Evolutionary conservation across 2,329 filamentous ascomycete genomes (phyloP).

Genomic region (Exserohilum turcica): DNA sequence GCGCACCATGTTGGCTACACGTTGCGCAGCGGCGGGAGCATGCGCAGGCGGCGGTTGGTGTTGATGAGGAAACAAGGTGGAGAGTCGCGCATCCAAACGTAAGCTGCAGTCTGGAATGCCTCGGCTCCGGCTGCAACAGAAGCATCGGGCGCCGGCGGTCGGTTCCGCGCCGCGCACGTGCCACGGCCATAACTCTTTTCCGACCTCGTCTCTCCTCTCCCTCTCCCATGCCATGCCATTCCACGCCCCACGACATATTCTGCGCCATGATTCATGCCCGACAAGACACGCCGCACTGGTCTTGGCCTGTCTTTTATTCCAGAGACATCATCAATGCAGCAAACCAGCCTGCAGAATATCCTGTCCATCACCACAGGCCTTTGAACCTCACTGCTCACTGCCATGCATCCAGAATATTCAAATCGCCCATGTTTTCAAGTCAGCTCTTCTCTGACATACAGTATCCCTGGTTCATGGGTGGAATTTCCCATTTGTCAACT

Average conservation of each 20-base stretch:
- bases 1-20: slow-evolving; percentile 74
- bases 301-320: background rate
- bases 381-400: too few species aligned
- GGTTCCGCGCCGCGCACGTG: slow-evolving; percentile 19
- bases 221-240: slow-evolving; percentile 5
- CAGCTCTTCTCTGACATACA: too few species aligned
- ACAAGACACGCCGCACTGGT: background rate
- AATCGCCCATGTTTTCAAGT: too few species aligned
- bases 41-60: slow-evolving; percentile 13
- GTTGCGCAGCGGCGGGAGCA: slow-evolving; percentile 22
- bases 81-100: slow-evolving; percentile 21
- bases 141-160: slow-evolving; percentile 14
- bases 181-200: slow-evolving; percentile 7
- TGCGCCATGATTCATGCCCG: background rate
- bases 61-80: slow-evolving; percentile 16
- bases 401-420: too few species aligned
- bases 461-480: too few species aligned
- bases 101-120: slow-evolving; percentile 23
- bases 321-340: too few species aligned
- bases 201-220: slow-evolving; percentile 8
- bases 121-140: slow-evolving; percentile 9
- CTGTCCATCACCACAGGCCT: too few species aligned
- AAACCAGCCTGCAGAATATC: too few species aligned
- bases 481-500: too few species aligned
- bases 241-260: background rate